Percentiles rank a stretch among this genome's conserved stretches.
Conservation (phyloP, 352 stramenopile genomes). For the Globisporangium middletonii region DNA sequence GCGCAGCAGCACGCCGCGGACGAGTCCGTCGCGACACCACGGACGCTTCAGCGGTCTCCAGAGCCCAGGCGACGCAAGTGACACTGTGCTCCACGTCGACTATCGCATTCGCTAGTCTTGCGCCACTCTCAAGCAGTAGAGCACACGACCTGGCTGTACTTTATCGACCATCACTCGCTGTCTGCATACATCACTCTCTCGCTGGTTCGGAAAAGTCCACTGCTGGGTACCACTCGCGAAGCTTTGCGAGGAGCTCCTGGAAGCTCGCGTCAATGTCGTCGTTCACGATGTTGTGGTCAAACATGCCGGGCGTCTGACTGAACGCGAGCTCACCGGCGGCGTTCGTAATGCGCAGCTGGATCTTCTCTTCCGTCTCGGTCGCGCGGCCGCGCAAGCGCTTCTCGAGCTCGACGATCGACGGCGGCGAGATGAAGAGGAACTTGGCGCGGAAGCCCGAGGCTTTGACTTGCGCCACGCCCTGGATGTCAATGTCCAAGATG, state of each 20-base stretch:
- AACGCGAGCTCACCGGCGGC: conserved; percentile 92
- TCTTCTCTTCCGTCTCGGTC: conserved; percentile 96
- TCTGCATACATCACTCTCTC: not conserved
- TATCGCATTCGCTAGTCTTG: conserved; percentile 18
- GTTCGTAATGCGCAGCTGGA: conserved; percentile 92
- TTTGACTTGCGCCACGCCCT: conserved; percentile 95
- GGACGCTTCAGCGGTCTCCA: conserved; percentile 2
- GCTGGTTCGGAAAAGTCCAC: conserved; percentile 38
- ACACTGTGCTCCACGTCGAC: conserved; percentile 36
- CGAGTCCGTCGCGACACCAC: not conserved
- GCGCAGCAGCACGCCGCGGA: not conserved
- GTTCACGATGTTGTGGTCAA: conserved; percentile 90
- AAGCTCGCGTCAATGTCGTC: conserved; percentile 83
- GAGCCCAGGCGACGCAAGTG: conserved; percentile 6
- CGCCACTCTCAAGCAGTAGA: too few relatives aligned
- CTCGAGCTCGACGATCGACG: conserved; percentile 94
- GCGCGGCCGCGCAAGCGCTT: conserved; percentile 90
- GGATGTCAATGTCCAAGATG: conserved; percentile 98
- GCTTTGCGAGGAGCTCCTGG: conserved; percentile 47
- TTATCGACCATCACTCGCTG: not conserved
- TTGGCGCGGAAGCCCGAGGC: conserved; percentile 81
- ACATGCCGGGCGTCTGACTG: conserved; percentile 70
- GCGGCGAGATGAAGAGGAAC: conserved; percentile 96
- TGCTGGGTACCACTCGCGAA: conserved; percentile 75
- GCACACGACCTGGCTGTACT: not conserved